Evolutionary conservation across 73 alveolate species (phyloP).

Genomic region (Durusdinium trenchii): DNA sequence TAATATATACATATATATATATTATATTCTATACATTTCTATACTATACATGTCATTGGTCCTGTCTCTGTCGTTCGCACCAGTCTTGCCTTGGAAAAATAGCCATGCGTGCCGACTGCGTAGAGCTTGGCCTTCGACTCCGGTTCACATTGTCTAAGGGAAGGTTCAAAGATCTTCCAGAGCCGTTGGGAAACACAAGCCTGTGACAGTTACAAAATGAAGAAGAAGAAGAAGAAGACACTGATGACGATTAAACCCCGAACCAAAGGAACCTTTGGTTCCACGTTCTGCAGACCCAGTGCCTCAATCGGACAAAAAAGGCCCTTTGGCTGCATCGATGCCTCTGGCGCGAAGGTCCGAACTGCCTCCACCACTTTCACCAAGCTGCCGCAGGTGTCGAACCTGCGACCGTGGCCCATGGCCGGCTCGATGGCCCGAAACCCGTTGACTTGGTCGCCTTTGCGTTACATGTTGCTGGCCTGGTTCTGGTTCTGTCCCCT

Average conservation of each 20-base stretch:
- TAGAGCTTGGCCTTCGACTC: conserved; percentile 40
- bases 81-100: conserved; percentile 94
- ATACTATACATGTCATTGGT: too few species aligned
- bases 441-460: too few species aligned
- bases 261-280: background rate
- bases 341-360: conserved; percentile 90
- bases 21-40: too few species aligned
- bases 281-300: too few species aligned
- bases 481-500: too few species aligned
- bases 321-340: background rate
- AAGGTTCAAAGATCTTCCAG: too few species aligned
- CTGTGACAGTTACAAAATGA: background rate
- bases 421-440: too few species aligned
- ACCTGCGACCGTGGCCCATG: conserved; percentile 40
- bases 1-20: too few species aligned
- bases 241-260: background rate
- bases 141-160: too few species aligned
- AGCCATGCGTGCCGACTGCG: conserved; percentile 92
- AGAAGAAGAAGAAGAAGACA: background rate
- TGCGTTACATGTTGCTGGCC: too few species aligned
- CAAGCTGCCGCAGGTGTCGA: conserved; percentile 91
- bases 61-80: too few species aligned
- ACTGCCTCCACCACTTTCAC: conserved; percentile 90
- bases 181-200: background rate
- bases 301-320: too few species aligned